Conservation (phyloP, 1,284 basidiomycete genomes). For the Violaceomyces palustris region DNA sequence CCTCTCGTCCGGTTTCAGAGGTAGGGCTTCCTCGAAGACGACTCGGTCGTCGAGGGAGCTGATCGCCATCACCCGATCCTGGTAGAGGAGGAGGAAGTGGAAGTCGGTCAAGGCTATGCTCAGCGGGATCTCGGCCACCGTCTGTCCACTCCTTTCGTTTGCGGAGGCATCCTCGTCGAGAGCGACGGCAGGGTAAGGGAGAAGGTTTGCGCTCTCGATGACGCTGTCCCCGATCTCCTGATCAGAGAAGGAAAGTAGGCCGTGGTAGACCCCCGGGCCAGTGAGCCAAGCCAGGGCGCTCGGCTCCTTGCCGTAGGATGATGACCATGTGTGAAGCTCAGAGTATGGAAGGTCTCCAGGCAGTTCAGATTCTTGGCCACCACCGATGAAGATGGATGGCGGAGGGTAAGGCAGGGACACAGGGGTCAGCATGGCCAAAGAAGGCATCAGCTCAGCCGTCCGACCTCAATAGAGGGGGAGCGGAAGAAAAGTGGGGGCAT, state of each 20-base stretch:
- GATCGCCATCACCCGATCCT: slow-evolving; percentile 71
- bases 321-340: slow-evolving; percentile 55
- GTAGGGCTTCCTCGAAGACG: slow-evolving; percentile 69
- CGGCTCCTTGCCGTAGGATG: slow-evolving; percentile 1
- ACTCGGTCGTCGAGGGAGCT: slow-evolving; percentile 75
- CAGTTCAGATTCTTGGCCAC: slow-evolving; percentile 49
- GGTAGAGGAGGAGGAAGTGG: slow-evolving; percentile 83
- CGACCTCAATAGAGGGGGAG: not conserved
- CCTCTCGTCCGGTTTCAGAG: slow-evolving; percentile 34
- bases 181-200: slow-evolving; percentile 46
- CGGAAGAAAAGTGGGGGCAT: no score
- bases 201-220: slow-evolving; percentile 64
- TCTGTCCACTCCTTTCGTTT: not conserved
- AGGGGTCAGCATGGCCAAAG: not conserved
- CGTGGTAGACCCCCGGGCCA: slow-evolving; percentile 45
- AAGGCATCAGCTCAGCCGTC: no score
- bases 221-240: slow-evolving; percentile 62
- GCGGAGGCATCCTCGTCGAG: slow-evolving; percentile 15
- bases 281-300: slow-evolving; percentile 30
- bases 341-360: slow-evolving; percentile 45
- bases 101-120: slow-evolving; percentile 84
- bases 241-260: slow-evolving; percentile 48
- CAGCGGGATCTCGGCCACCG: slow-evolving; percentile 50
- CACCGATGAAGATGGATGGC: slow-evolving; percentile 31
- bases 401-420: not conserved